phyloP scores from a whole-genome alignment of 2,329 filamentous ascomycete genomes.

The Penicillium sp. region DNA sequence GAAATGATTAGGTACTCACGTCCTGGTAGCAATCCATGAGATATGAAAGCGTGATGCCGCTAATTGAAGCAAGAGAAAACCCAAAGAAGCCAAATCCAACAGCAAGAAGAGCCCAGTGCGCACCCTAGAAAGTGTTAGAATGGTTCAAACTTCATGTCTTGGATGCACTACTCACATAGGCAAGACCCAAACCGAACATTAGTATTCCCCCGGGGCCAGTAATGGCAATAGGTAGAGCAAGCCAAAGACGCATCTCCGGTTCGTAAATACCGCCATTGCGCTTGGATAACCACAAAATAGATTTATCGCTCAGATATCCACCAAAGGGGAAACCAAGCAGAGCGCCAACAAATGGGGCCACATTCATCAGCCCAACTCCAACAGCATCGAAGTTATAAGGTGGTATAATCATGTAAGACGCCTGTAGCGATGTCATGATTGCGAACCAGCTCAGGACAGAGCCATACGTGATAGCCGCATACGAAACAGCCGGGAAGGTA shows the following conservation, averaged over 20 bases:
- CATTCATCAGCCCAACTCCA: constrained; percentile 40
- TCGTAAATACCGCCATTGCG: constrained; percentile 44
- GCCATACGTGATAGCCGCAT: constrained; percentile 40
- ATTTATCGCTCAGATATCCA: constrained; percentile 39
- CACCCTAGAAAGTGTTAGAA: constrained; percentile 11
- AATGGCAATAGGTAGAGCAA: constrained; percentile 25
- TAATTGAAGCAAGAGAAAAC: constrained; percentile 16
- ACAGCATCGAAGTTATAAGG: constrained; percentile 42
- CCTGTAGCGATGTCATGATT: constrained; percentile 39
- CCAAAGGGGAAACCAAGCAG: constrained; percentile 35
- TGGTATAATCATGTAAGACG: constrained; percentile 35
- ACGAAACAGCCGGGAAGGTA: constrained; percentile 51
- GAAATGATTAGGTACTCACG: constrained; percentile 11
- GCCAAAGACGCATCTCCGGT: constrained; percentile 46
- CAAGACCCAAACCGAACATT: constrained; percentile 39
- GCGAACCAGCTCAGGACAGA: constrained; percentile 39
- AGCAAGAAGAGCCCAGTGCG: constrained; percentile 30
- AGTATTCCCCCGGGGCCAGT: constrained; percentile 36
- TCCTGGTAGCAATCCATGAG: constrained; percentile 33
- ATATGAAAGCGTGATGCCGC: constrained; percentile 28
- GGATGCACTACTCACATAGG: constrained; percentile 18
- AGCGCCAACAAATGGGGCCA: constrained; percentile 42
- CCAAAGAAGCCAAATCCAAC: constrained; percentile 26
- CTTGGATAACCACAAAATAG: constrained; percentile 37
- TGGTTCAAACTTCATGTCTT: rapidly evolving